A percentile compares a stretch with the other conserved stretches of the same genome.
Evolutionary conservation across 129 eudicot species (phyloP).

Genomic region (Tanacetum coccineum): DNA sequence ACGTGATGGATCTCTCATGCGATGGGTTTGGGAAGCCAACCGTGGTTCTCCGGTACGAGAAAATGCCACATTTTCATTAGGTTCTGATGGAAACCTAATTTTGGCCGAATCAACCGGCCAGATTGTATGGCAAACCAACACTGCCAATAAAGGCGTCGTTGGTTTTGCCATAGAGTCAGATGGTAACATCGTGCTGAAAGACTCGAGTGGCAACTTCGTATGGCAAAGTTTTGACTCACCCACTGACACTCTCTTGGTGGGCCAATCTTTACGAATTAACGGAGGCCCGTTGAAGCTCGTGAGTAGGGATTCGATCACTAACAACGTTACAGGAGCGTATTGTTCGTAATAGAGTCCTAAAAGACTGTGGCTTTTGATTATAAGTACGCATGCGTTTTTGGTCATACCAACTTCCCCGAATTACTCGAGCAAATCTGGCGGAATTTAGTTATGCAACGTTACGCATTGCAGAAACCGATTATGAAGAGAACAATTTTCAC

Average conservation of each 20-base stretch:
- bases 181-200: conserved; percentile 51
- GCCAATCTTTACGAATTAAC: conserved; percentile 30
- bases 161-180: conserved; percentile 25
- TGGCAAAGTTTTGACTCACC: conserved; percentile 73
- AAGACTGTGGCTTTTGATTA: conserved; percentile 33
- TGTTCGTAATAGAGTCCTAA: conserved; percentile 35
- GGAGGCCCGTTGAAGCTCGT: conserved; percentile 35
- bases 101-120: conserved; percentile 36
- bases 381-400: conserved; percentile 29
- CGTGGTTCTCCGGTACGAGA: conserved; percentile 42
- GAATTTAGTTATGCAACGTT: conserved; percentile 15
- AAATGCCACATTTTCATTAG: conserved; percentile 40
- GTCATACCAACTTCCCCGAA: conserved; percentile 23
- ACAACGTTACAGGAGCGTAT: conserved; percentile 40
- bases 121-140: conserved; percentile 50
- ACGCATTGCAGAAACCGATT: conserved; percentile 12
- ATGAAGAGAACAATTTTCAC: conserved; percentile 15
- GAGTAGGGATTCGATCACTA: conserved; percentile 36
- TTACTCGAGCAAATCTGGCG: neutral
- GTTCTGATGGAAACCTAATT: conserved; percentile 45
- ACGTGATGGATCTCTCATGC: conserved; percentile 19
- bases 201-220: conserved; percentile 31
- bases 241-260: conserved; percentile 43
- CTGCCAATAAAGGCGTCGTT: conserved; percentile 46
- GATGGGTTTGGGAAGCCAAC: conserved; percentile 64